Evolutionary conservation across 306 rosid genomes (phyloP).

Genomic region (Prosopis cineraria): DNA sequence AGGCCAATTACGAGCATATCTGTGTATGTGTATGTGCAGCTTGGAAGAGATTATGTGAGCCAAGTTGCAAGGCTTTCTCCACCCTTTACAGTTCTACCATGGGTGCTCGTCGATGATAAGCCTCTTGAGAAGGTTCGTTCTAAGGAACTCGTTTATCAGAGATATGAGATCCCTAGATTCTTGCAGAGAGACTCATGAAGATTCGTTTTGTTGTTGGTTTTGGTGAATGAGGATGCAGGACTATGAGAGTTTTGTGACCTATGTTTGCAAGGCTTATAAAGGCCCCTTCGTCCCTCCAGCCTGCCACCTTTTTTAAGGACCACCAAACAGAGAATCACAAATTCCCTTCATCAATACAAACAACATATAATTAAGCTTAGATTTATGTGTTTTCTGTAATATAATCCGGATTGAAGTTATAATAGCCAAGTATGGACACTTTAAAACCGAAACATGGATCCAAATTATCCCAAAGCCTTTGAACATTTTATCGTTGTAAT

Average conservation of each 20-base stretch:
- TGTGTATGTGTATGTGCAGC: constrained; percentile 32
- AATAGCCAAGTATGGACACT: too few species aligned
- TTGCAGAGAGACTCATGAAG: neutral
- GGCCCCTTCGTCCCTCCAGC: constrained; percentile 33
- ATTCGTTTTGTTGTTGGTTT: neutral
- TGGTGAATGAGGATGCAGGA: constrained; percentile 34
- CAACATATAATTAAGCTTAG: neutral
- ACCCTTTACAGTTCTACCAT: constrained; percentile 45
- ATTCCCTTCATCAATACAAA: neutral
- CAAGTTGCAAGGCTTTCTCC: constrained; percentile 40
- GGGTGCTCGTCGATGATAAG: constrained; percentile 56
- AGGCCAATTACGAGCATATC: too few species aligned
- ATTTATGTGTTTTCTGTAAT: neutral
- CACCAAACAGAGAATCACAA: neutral
- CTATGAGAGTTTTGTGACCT: constrained; percentile 32
- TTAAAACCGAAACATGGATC: too few species aligned
- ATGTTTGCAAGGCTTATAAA: constrained; percentile 43
- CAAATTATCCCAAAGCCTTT: too few species aligned
- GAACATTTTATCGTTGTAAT: too few species aligned
- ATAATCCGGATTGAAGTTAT: neutral
- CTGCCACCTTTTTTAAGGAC: constrained; percentile 29
- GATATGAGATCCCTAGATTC: neutral
- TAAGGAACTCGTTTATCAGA: neutral
- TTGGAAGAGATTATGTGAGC: constrained; percentile 38
- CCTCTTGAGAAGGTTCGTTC: constrained; percentile 46